Percentiles rank a stretch among this genome's conserved stretches.
phyloP scores from a whole-genome alignment of 2,329 filamentous ascomycete species.

The Talaromyces sp. region DNA sequence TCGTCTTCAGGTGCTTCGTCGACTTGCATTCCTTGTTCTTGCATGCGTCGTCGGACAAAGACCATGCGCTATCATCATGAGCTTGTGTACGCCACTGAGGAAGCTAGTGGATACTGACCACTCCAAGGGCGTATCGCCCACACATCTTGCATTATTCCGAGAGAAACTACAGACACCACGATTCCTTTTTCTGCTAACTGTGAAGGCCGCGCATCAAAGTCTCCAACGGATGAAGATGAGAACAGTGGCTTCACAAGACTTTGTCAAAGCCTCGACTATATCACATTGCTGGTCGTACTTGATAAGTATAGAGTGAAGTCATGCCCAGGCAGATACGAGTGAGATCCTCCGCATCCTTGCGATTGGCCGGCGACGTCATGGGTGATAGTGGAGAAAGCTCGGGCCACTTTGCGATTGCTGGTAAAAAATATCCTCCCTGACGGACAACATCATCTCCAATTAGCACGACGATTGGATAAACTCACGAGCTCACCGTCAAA shows the following conservation, averaged over 20 bases:
- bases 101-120: constrained; percentile 47
- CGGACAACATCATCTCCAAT: not conserved
- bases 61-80: constrained; percentile 60
- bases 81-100: not conserved
- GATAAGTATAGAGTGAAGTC: not conserved
- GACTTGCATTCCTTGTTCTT: constrained; percentile 69
- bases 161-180: too few species aligned
- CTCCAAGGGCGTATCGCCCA: constrained; percentile 61
- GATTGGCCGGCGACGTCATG: constrained; percentile 16
- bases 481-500: not conserved
- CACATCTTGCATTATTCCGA: constrained; percentile 53
- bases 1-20: constrained; percentile 70
- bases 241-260: too few species aligned
- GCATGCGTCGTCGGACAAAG: constrained; percentile 68
- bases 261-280: too few species aligned
- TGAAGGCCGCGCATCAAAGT: too few species aligned
- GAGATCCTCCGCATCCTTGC: not conserved
- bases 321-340: not conserved
- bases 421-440: not conserved
- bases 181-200: too few species aligned
- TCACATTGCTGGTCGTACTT: not conserved
- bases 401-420: constrained; percentile 10
- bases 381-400: constrained; percentile 7
- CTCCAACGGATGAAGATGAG: too few species aligned
- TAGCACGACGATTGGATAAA: too few species aligned